These are phyloP conservation scores for Piromyces sp. DNA, from an alignment of 192 early-diverging fungal species.

Conservation along the genomic window DNA sequence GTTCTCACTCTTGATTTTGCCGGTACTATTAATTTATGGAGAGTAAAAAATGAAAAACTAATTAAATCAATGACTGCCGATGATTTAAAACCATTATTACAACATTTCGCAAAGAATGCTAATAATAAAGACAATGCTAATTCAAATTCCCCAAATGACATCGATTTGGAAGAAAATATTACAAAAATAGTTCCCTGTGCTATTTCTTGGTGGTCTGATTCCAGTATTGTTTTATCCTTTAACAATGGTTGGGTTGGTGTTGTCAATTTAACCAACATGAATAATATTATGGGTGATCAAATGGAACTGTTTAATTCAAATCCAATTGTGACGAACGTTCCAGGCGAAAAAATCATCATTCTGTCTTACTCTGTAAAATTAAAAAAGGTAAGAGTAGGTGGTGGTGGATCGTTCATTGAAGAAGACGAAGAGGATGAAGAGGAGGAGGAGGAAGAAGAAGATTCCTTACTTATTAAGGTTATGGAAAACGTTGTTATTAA, in stretches of 20 bases:
- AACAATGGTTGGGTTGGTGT: slow-evolving; percentile 29
- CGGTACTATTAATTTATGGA: background rate
- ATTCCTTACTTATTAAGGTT: background rate
- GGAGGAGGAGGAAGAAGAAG: background rate
- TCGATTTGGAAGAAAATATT: background rate
- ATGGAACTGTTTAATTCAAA: background rate
- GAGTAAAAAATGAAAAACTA: slow-evolving; percentile 19
- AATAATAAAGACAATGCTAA: background rate
- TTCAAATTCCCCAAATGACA: background rate
- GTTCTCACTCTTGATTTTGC: background rate
- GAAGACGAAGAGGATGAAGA: background rate
- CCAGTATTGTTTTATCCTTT: slow-evolving; percentile 24
- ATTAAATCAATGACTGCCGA: slow-evolving; percentile 15
- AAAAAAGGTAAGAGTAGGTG: background rate
- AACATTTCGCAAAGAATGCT: background rate
- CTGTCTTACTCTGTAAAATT: background rate
- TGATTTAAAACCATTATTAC: background rate
- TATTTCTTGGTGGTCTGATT: slow-evolving; percentile 26
- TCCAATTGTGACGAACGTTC: background rate
- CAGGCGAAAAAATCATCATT: background rate
- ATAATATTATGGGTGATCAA: background rate
- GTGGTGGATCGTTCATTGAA: background rate
- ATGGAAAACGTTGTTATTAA: background rate
- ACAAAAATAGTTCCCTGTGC: background rate
- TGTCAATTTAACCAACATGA: slow-evolving; percentile 16